Conservation (phyloP, 2,329 filamentous ascomycete species). For the Cladophialophora carrionii region DNA sequence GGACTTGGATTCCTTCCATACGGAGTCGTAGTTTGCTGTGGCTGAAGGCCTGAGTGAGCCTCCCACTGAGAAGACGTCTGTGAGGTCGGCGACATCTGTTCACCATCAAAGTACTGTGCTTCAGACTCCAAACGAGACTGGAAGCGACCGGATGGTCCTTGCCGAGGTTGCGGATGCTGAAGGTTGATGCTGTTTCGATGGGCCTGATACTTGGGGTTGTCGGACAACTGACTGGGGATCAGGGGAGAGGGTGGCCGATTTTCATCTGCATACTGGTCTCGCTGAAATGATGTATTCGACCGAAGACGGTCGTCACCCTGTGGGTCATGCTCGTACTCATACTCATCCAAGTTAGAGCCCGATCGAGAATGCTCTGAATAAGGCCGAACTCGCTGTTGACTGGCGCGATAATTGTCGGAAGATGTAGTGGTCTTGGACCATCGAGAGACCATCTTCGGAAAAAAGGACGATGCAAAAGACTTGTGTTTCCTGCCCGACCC, state of each 20-base stretch:
- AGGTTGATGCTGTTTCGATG: conserved; percentile 66
- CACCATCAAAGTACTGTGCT: conserved; percentile 58
- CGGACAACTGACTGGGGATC: conserved; percentile 61
- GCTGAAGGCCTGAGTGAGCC: conserved; percentile 24
- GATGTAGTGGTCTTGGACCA: conserved; percentile 98
- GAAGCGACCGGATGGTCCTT: conserved; percentile 64
- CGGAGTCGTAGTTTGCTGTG: conserved; percentile 25
- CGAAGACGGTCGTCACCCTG: conserved; percentile 52
- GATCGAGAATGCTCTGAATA: conserved; percentile 71
- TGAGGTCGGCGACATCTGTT: conserved; percentile 43
- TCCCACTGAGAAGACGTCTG: conserved; percentile 51
- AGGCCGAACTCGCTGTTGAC: conserved; percentile 58
- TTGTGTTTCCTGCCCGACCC: conserved; percentile 87
- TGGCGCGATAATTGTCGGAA: conserved; percentile 76
- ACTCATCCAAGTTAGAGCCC: conserved; percentile 71
- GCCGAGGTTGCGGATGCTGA: conserved; percentile 66
- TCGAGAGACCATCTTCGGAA: conserved; percentile 79
- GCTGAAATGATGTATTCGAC: conserved; percentile 49
- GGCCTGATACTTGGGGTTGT: conserved; percentile 66
- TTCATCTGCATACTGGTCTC: conserved; percentile 43
- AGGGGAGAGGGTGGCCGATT: conserved; percentile 63
- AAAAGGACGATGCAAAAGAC: conserved; percentile 76
- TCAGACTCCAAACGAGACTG: conserved; percentile 65
- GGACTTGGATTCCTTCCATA: conserved; percentile 50
- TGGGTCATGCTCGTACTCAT: conserved; percentile 58